Base-by-base conservation (phyloP, 371 early-diverging fungal species). In the Parasitella parasitica region DNA sequence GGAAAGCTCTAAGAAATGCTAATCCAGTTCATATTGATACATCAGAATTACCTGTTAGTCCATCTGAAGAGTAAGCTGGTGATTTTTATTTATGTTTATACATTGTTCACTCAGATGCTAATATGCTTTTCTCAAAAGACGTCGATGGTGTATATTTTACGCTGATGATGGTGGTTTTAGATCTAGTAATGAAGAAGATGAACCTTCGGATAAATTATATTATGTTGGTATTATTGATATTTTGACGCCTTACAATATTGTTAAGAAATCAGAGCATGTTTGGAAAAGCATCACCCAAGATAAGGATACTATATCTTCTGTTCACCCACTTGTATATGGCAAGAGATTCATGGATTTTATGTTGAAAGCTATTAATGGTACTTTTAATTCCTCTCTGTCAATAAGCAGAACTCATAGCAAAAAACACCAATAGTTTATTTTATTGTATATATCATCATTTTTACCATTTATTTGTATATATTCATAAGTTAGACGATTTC, bases 141-240 rank as follows among this genome's bases (percentile, higher is more conserved):
- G 91, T 18, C 46, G 80, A 15, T 73, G 80, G 61, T 93, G 89
- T 57, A 72, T 90, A 48, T 95, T 95, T 71, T 93, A 94, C 63
- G 83, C 84, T 32, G 95, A 96, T 61, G 85, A 93, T 52, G 97
- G 97, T 41, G 97, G 97, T 3, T 88, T 91, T 53, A 70, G 82
- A 37, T 85, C 94, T 15, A 91, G 94, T 6, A 89, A 91, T 68
- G 84, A 81, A 34, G 43, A 78, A 49, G 85, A 93, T 73, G 70
- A 77, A 27, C 81, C 86, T 5, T 70, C 82, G 2, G 78, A 87
- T 58, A 82, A 88, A 54, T 77, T 96, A 15, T 96, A 96, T 74
- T 96, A 92, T 68, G 72, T 97, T 43, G 97, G 97, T 4, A 87
- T 97, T 61, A 97, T 97, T 51, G 97, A 97, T 64, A 96, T 97